A percentile compares a stretch with the other conserved stretches of the same genome.
These are phyloP conservation scores for Aegilops tauschii DNA, from an alignment of 176 grass and related monocot genomes.

Conservation along the genomic window DNA sequence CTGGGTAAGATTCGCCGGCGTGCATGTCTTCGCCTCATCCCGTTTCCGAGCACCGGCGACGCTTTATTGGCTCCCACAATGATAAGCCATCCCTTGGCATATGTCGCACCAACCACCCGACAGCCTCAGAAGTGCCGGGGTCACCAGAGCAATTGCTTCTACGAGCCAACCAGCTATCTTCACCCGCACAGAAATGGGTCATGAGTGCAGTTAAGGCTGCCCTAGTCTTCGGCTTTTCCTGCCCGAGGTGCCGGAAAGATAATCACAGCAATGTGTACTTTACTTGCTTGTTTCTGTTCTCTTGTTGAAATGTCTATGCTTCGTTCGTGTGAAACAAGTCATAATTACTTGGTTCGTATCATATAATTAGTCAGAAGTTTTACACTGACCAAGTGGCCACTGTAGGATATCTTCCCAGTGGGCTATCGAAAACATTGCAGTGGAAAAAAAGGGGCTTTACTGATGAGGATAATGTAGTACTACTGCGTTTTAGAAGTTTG, in stretches of 20 bases:
- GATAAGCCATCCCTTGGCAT: too few relatives aligned
- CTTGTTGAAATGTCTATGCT: background rate
- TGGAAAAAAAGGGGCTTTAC: background rate
- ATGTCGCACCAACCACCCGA: too few relatives aligned
- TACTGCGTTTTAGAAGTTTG: background rate
- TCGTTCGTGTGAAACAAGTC: slow-evolving; percentile 11
- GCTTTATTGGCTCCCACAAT: too few relatives aligned
- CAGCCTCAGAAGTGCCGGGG: too few relatives aligned
- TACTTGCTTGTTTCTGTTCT: slow-evolving; percentile 10
- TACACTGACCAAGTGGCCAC: background rate
- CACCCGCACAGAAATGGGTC: too few relatives aligned
- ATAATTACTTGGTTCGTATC: background rate
- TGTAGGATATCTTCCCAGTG: background rate
- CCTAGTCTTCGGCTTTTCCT: too few relatives aligned
- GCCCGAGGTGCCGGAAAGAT: background rate
- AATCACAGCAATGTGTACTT: slow-evolving; percentile 14
- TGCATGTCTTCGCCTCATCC: too few relatives aligned
- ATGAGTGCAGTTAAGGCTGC: too few relatives aligned
- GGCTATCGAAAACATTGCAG: background rate
- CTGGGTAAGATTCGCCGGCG: too few relatives aligned
- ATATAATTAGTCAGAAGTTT: background rate
- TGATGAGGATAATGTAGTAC: background rate
- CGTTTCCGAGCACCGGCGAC: too few relatives aligned
- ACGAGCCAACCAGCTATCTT: too few relatives aligned
- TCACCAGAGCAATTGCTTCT: too few relatives aligned